Base-by-base conservation (phyloP, 2,329 filamentous ascomycete genomes). In the Lachnellula suecica region DNA sequence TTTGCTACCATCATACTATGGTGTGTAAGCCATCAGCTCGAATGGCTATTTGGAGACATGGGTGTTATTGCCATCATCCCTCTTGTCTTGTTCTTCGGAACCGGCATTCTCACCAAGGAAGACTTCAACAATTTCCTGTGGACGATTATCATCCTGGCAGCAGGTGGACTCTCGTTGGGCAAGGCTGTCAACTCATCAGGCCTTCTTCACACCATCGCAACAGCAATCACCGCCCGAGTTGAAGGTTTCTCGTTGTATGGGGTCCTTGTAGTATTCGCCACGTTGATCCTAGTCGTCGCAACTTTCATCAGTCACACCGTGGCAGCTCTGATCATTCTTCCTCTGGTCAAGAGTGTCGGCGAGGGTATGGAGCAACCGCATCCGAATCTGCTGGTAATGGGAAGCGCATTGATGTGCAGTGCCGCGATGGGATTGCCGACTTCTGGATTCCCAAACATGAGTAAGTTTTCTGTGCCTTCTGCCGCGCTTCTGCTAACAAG, bases 81-180 rank as follows among this genome's bases (percentile, higher is more conserved):
- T 5, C 87, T 99, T 47, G 88, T 96, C 3, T 78, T 97, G 38
- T 99, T 99, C 79, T 99, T 99, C 64, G 94, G 94, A 49, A 92
- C 91, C 2, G 94, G 94, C 10, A 93, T 97, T 60, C 78, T 99
- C 27, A 97, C 92, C 44, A 99, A 97, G 73, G 94, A 97, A 72
- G 94, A 99, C 73, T 99, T 99, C 70, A 99, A 99, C 77, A 99
- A 99, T 71, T 99, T 99, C 71, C 87, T 97, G 35, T 99, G 94
- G 94, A 99, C 95, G 19, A 99, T 99, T 71, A 97, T 99, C 72
- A 97, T 99, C 65, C 85, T 99, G 19, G 94, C 94, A 0, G 93
- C 94, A 0, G 94, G 94, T 43, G 94, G 94, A 7, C 75, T 99
- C 29, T 91, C 91, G 1, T 83, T 99, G 0, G 94, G 94, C 51